A percentile compares a stretch with the other conserved stretches of the same genome.
phyloP scores from a whole-genome alignment of 305 asterid genomes.

The Plantago lanceolata region DNA sequence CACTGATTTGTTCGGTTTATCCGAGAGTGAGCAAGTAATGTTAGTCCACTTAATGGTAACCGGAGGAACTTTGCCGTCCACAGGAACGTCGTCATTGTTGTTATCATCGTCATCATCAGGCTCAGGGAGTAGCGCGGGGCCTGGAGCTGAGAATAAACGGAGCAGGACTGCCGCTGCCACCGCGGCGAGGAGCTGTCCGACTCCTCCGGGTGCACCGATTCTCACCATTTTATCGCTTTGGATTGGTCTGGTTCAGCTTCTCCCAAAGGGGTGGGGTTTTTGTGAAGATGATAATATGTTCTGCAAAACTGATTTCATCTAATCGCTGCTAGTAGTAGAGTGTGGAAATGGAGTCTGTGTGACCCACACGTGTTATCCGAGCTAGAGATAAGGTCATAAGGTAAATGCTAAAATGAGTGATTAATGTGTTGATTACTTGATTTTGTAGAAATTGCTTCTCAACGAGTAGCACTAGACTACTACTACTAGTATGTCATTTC shows the following conservation, averaged over 20 bases:
- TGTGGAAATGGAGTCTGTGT: background rate
- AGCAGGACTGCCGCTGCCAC: conserved; percentile 78
- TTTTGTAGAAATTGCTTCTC: too few species aligned
- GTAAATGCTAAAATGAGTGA: too few species aligned
- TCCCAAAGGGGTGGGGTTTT: background rate
- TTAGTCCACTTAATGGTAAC: conserved; percentile 70
- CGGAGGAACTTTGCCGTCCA: conserved; percentile 56
- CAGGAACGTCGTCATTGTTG: conserved; percentile 32
- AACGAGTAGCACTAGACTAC: too few species aligned
- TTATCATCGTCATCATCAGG: conserved; percentile 34
- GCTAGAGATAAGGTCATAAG: background rate
- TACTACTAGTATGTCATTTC: too few species aligned
- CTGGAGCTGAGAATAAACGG: conserved; percentile 69
- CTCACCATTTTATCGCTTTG: conserved; percentile 37
- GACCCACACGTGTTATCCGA: background rate
- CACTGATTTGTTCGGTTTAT: conserved; percentile 63
- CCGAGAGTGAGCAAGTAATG: conserved; percentile 72
- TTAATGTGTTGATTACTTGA: too few species aligned
- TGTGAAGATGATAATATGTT: background rate
- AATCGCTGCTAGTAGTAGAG: background rate
- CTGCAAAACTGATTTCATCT: background rate
- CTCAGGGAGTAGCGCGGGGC: conserved; percentile 52
- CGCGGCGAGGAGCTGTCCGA: conserved; percentile 79
- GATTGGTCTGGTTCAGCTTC: background rate
- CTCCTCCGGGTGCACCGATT: conserved; percentile 67